Percentiles rank a stretch among this genome's conserved stretches.
Conservation (phyloP, 139 green algal species). For the Chlorella vulgaris region DNA sequence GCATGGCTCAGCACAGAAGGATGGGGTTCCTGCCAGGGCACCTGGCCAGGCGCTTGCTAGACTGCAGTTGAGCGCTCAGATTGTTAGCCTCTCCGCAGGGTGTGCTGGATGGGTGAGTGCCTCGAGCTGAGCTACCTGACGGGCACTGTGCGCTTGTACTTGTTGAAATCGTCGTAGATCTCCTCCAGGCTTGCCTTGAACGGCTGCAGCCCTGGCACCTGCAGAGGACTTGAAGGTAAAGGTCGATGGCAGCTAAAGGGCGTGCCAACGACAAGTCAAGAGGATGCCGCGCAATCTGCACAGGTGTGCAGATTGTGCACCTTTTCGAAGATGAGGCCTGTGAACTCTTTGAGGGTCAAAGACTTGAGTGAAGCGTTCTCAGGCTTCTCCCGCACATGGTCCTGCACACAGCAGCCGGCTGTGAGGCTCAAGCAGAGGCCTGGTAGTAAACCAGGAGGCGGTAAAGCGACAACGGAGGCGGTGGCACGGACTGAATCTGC, state of each 20-base stretch:
- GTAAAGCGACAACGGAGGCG: not conserved
- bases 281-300: not conserved
- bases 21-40: too few species aligned
- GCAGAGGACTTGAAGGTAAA: not conserved
- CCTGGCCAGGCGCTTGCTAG: too few species aligned
- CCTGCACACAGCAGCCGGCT: not conserved
- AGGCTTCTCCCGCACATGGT: conserved; percentile 39
- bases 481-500: not conserved
- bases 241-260: not conserved
- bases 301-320: not conserved
- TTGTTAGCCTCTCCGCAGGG: too few species aligned
- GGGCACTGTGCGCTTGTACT: conserved; percentile 86
- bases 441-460: not conserved
- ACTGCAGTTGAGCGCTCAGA: too few species aligned
- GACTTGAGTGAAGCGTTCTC: conserved; percentile 26
- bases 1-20: not conserved
- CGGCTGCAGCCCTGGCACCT: conserved; percentile 66
- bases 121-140: conserved; percentile 53
- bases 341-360: conserved; percentile 68
- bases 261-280: not conserved
- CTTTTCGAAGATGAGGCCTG: conserved; percentile 70
- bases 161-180: conserved; percentile 84
- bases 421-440: too few species aligned
- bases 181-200: conserved; percentile 64
- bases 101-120: too few species aligned